Evolutionary conservation across 2,329 filamentous ascomycete species (phyloP), one percentile per base, ranked within the genome.

Genomic region (Neonectria sp.): DNA sequence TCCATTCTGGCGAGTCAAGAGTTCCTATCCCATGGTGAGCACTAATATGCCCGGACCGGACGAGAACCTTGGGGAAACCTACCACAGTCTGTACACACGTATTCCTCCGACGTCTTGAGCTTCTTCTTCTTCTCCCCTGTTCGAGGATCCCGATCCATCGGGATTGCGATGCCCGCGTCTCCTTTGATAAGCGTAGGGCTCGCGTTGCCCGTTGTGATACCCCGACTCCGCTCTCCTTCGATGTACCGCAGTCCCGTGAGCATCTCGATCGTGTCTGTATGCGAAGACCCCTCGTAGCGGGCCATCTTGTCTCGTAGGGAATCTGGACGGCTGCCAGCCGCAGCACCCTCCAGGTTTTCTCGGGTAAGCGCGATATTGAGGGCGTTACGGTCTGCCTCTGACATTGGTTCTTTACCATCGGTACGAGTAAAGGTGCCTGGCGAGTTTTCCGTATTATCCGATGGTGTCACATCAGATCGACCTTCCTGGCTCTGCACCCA

Each of bases 61-160:
- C 17, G 15, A 56, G 49, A 46, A 55, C 43, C 25, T 33, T 37
- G 15, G 56, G 51, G 51, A 51, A 58, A 83, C 87, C 71, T 83
- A 85, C 95, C 95, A 82, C 95, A 98, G 80, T 98, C 95, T 1
- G 94, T 95, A 81, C 95, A 98, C 43, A 97, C 94, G 78, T 98
- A 98, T 84, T 98, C 95, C 77, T 97, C 90, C 2, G 88, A 87
- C 27, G 90, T 86, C 79, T 97, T 97, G 53, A 94, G 84, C 79
- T 97, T 97, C 85, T 93, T 93, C 85, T 97, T 97, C 81, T 97
- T 95, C 68, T 94, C 92, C 1, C 89, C 91, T 13, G 86, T 86
- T 55, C 92, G 85, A 15, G 88, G 86, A 66, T 96, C 94, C 69
- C 94, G 90, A 71, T 97, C 94, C 37, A 93, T 82, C 0, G 94